A percentile compares a stretch with the other conserved stretches of the same genome.
Evolutionary conservation across 2,329 filamentous ascomycete genomes (phyloP).

Genomic region (Colletotrichum euphorbiae): DNA sequence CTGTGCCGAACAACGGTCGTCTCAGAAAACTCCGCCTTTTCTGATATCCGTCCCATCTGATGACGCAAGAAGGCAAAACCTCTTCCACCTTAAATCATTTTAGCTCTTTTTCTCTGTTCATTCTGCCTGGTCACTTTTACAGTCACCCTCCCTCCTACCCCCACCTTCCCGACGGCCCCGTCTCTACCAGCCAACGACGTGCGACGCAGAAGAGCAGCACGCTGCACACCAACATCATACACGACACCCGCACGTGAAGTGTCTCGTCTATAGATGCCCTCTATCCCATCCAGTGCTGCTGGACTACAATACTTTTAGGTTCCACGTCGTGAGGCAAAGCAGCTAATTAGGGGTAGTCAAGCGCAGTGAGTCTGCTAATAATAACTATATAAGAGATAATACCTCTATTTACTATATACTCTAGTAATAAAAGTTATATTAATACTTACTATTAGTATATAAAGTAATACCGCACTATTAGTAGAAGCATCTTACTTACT

Average conservation of each 20-base stretch:
- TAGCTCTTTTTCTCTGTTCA: constrained; percentile 6
- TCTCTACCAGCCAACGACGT: not conserved
- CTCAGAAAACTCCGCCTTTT: constrained; percentile 11
- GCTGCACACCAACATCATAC: not conserved
- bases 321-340: no score
- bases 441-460: no score
- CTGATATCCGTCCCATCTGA: constrained; percentile 25
- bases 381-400: no score
- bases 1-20: constrained; percentile 36
- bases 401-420: no score
- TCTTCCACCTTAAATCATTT: constrained; percentile 26
- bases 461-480: no score
- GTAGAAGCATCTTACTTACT: no score
- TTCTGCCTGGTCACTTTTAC: not conserved
- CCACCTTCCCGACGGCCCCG: not conserved
- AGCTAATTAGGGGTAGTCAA: no score
- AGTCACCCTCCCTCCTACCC: not conserved
- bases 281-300: no score
- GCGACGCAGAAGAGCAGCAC: not conserved
- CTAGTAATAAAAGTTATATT: no score
- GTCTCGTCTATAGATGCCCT: constrained; percentile 38
- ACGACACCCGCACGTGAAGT: constrained; percentile 13
- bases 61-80: constrained; percentile 22
- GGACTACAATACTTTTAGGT: no score
- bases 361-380: no score